Percentiles rank a stretch among this genome's conserved stretches.
Conservation (phyloP, 495 filamentous ascomycete genomes). For the Trichoderma asperelloides region DNA sequence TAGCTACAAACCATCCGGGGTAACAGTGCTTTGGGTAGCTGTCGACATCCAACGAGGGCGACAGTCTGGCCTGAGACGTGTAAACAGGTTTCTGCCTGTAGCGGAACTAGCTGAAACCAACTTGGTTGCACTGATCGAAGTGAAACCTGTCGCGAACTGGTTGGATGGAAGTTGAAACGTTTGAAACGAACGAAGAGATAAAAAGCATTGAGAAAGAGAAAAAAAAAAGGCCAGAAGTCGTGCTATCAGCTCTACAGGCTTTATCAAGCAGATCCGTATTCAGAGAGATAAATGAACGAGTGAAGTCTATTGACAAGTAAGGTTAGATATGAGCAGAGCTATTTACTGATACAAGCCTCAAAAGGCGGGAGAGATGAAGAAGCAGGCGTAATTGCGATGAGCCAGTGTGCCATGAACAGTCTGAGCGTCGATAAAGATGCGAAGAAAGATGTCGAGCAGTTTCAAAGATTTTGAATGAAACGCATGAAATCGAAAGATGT, state of each 20-base stretch:
- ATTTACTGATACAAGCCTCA: neutral
- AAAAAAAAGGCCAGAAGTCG: neutral
- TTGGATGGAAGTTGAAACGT: neutral
- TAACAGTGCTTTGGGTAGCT: neutral
- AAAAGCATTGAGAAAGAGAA: neutral
- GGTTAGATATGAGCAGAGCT: neutral
- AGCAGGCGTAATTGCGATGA: neutral
- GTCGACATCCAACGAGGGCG: neutral
- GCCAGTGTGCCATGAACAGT: neutral
- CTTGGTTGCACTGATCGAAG: slow-evolving; percentile 1
- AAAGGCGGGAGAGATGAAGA: neutral
- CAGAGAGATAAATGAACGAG: neutral
- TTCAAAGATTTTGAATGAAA: neutral
- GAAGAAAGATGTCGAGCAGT: neutral
- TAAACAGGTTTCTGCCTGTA: neutral
- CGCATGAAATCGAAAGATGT: neutral
- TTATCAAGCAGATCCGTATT: neutral
- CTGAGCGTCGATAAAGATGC: neutral
- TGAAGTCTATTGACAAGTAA: neutral
- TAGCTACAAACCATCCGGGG: slow-evolving; percentile 12
- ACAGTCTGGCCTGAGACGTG: neutral
- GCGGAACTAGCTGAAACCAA: neutral
- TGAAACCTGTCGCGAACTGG: neutral
- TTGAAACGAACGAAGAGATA: neutral
- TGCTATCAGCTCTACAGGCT: neutral